phyloP scores from a whole-genome alignment of 768 basidiomycete species.

The Tulasnella sp. region DNA sequence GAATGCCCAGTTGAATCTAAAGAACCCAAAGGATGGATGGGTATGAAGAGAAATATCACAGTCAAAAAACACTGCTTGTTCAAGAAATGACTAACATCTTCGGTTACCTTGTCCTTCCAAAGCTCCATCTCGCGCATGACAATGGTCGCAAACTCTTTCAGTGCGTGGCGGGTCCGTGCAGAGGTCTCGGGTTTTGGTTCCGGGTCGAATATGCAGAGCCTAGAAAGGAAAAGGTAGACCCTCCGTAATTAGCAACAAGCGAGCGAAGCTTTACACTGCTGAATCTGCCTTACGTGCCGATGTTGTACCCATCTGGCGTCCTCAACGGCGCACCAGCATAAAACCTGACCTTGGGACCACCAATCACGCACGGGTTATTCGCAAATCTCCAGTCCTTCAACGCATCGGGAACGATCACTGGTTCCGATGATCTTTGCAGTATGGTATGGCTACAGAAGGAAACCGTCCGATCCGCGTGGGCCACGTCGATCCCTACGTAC shows the following conservation, averaged over 20 bases:
- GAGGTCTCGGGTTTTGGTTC: slow-evolving; percentile 77
- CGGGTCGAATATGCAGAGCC: slow-evolving; percentile 80
- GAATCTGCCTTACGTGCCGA: slow-evolving; percentile 60
- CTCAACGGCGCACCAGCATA: slow-evolving; percentile 89
- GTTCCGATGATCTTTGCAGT: slow-evolving; percentile 76
- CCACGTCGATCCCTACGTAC: slow-evolving; percentile 52
- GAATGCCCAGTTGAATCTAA: slow-evolving; percentile 82
- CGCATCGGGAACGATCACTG: slow-evolving; percentile 78
- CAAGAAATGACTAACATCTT: not conserved
- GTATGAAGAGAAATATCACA: no score
- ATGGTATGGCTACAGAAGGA: slow-evolving; percentile 85
- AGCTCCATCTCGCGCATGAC: slow-evolving; percentile 96
- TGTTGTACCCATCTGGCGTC: slow-evolving; percentile 80
- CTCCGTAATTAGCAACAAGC: not conserved
- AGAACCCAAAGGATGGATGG: no score
- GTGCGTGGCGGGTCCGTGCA: slow-evolving; percentile 81
- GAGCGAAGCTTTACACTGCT: not conserved
- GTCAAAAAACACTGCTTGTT: no score
- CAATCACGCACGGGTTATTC: slow-evolving; percentile 69
- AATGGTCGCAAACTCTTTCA: slow-evolving; percentile 94
- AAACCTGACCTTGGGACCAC: slow-evolving; percentile 68
- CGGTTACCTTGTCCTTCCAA: slow-evolving; percentile 80
- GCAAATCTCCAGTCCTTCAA: slow-evolving; percentile 82
- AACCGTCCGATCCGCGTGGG: slow-evolving; percentile 50
- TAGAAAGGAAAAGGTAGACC: slow-evolving; percentile 34